phyloP scores from a whole-genome alignment of 495 filamentous ascomycete species.

The Emericellopsis terricola region DNA sequence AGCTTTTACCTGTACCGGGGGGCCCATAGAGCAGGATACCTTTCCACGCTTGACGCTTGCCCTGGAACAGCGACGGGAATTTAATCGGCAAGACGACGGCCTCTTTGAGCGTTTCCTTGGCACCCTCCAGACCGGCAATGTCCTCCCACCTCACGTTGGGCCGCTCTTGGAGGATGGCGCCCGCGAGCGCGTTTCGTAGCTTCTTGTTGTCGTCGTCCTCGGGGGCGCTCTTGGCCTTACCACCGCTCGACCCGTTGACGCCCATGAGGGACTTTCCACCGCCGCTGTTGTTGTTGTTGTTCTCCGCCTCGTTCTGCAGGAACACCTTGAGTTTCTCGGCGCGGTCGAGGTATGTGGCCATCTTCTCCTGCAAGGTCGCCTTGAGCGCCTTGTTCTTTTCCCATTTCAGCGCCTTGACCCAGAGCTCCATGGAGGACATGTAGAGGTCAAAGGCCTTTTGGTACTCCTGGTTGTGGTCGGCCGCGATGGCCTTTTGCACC shows the following conservation, averaged over 20 bases:
- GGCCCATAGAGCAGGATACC: constrained; percentile 93
- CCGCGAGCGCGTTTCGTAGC: constrained; percentile 71
- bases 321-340: constrained; percentile 94
- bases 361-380: constrained; percentile 88
- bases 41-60: constrained; percentile 95
- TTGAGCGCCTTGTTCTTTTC: constrained; percentile 94
- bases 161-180: constrained; percentile 85
- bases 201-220: constrained; percentile 76
- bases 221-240: constrained; percentile 30
- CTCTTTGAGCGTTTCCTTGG: constrained; percentile 95
- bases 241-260: constrained; percentile 61
- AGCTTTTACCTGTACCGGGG: constrained; percentile 91
- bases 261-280: constrained; percentile 69
- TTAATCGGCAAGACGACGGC: constrained; percentile 95
- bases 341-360: constrained; percentile 91
- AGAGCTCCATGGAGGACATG: constrained; percentile 83
- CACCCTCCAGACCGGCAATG: constrained; percentile 86
- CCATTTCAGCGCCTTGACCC: constrained; percentile 95
- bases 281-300: constrained; percentile 50
- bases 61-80: constrained; percentile 92
- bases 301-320: constrained; percentile 45
- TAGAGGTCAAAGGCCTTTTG: constrained; percentile 91
- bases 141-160: constrained; percentile 96
- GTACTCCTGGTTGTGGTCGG: constrained; percentile 89
- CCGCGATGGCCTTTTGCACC: constrained; percentile 93